Evolutionary conservation across 108 stramenopile genomes (phyloP).

Genomic region (Epipyxis sp.): DNA sequence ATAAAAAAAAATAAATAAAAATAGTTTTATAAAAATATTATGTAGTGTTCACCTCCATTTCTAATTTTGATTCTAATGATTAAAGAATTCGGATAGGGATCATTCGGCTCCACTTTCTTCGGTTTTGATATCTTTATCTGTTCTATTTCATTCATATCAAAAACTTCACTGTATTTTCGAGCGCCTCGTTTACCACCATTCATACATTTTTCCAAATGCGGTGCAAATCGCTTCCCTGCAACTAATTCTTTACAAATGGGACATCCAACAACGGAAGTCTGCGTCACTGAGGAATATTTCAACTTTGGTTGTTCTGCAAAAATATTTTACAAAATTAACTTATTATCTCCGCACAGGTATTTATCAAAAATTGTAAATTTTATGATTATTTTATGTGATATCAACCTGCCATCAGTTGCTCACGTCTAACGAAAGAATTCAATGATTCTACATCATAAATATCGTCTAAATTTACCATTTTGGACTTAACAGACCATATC

Average conservation of each 20-base stretch:
- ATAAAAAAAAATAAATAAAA: not conserved
- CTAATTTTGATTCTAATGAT: not conserved
- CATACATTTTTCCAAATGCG: not conserved
- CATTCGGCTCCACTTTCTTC: not conserved
- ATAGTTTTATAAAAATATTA: not conserved
- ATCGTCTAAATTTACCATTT: too few species aligned
- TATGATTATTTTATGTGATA: too few species aligned
- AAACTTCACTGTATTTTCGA: not conserved
- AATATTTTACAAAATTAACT: too few species aligned
- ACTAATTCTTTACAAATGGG: not conserved
- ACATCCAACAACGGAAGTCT: too few species aligned
- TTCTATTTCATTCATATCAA: not conserved
- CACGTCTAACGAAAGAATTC: too few species aligned
- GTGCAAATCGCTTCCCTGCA: slow-evolving; percentile 7
- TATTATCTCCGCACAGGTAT: too few species aligned
- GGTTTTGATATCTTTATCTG: not conserved
- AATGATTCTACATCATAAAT: too few species aligned
- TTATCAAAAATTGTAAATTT: too few species aligned
- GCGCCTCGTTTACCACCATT: not conserved
- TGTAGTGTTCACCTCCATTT: not conserved
- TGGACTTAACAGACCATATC: too few species aligned
- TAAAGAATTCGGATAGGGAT: not conserved
- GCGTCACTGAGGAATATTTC: too few species aligned
- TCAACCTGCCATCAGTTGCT: too few species aligned
- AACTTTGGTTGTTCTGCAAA: too few species aligned